Percentiles rank a stretch among this genome's conserved stretches.
Conservation (phyloP, 805 yeast genomes). For the Pichia nakasei region DNA sequence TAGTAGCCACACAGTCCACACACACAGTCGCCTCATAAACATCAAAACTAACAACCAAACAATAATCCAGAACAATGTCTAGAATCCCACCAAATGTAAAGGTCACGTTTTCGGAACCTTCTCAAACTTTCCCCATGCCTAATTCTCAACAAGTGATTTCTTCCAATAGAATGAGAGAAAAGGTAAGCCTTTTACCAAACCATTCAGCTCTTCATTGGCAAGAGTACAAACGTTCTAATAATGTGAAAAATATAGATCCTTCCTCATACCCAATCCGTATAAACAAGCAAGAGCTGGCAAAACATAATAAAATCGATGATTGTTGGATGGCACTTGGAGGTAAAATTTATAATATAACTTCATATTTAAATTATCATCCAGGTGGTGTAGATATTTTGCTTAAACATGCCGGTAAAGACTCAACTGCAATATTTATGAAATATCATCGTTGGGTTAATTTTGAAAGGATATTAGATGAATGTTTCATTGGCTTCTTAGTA, state of each 20-base stretch:
- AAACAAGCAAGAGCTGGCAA: slow-evolving; percentile 38
- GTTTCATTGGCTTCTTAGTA: slow-evolving; percentile 58
- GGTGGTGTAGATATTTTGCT: slow-evolving; percentile 79
- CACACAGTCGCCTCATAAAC: background rate
- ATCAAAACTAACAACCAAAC: background rate
- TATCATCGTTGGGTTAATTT: slow-evolving; percentile 70
- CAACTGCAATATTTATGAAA: slow-evolving; percentile 64
- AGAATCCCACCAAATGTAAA: background rate
- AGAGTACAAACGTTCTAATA: slow-evolving; percentile 37
- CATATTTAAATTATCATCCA: slow-evolving; percentile 81
- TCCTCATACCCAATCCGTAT: slow-evolving; percentile 45
- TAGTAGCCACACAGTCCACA: too few species aligned
- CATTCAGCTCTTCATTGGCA: slow-evolving; percentile 90
- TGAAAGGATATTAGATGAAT: slow-evolving; percentile 70
- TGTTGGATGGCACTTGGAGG: slow-evolving; percentile 82
- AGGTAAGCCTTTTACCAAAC: slow-evolving; percentile 66
- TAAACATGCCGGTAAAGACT: slow-evolving; percentile 78
- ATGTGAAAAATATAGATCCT: slow-evolving; percentile 45
- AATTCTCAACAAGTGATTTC: slow-evolving; percentile 15
- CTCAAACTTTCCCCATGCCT: slow-evolving; percentile 10
- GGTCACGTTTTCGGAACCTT: background rate
- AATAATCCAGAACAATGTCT: background rate
- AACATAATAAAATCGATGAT: slow-evolving; percentile 54
- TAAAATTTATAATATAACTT: slow-evolving; percentile 79
- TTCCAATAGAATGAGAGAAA: slow-evolving; percentile 26